Evolutionary conservation across 2,329 filamentous ascomycete genomes (phyloP).

Genomic region (Colletotrichum spinosum): DNA sequence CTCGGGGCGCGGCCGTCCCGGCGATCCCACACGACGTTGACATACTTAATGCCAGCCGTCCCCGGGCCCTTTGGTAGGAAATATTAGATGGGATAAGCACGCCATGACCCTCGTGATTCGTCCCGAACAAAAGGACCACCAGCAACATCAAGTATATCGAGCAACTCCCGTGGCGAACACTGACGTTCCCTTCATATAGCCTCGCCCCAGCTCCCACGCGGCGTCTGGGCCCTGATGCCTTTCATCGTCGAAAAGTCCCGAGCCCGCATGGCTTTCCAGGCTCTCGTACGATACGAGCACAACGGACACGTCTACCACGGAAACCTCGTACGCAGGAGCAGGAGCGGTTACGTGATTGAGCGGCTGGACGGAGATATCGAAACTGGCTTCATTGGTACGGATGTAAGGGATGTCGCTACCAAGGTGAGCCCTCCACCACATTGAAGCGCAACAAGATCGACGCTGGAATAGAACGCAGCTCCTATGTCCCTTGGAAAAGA

Average conservation of each 20-base stretch:
- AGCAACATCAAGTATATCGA: too few species aligned
- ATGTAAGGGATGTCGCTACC: constrained; percentile 4
- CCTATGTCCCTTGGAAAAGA: constrained; percentile 34
- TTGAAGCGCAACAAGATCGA: neutral
- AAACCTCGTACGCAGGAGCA: constrained; percentile 18
- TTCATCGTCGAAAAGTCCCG: constrained; percentile 12
- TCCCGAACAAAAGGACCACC: too few species aligned
- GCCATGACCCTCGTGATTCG: too few species aligned
- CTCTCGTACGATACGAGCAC: constrained; percentile 21
- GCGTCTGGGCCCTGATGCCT: constrained; percentile 13
- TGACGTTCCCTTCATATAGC: too few species aligned
- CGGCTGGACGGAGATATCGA: constrained; percentile 3
- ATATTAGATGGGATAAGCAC: too few species aligned
- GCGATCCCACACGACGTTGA: too few species aligned
- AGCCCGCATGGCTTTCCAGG: constrained; percentile 21
- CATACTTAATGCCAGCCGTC: too few species aligned
- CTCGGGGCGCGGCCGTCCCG: too few species aligned
- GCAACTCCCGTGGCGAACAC: too few species aligned
- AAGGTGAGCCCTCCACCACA: neutral
- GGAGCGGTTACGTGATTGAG: constrained; percentile 19
- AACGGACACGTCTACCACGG: constrained; percentile 12
- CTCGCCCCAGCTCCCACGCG: neutral
- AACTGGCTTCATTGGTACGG: constrained; percentile 7
- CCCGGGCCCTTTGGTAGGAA: too few species aligned
- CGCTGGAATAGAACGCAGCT: constrained; percentile 1